Evolutionary conservation across 2,329 filamentous ascomycete genomes (phyloP), one percentile per base, ranked within the genome.

Genomic region (Trichophyton rubrum): DNA sequence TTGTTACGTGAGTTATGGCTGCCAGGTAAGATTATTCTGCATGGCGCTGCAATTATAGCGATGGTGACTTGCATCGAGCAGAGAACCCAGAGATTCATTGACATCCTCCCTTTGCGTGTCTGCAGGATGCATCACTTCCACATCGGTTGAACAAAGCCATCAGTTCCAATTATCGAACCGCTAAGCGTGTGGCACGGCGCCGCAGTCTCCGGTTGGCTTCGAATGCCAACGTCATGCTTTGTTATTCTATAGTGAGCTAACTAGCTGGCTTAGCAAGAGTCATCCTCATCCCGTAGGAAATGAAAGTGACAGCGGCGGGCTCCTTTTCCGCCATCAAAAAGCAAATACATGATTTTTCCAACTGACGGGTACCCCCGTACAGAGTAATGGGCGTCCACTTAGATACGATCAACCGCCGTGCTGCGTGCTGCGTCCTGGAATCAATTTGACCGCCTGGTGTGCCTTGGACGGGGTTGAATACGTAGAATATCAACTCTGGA

Each of bases 351-450:
- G 22, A 53, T 53, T 53, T 51, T 35, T 55, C 51, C 51, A 55
- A 27, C 51, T 55, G 30, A 55, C 51, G 51, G 51, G 51, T 55
- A 55, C 51, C 51, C 51, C 51, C 51, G 27, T 55, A 55, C 51
- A 15, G 27, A 55, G 20, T 13, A 51, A 51, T 20, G 45, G 22
- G 45, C 22, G 22, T 51, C 45, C 45, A 55, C 27, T 55, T n/a
- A 55, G 13, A 13, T 8, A 55, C 33, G 11, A 35, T 13, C 51
- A 20, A 35, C 51, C 27, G 51, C 51, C 51, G 11, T n/a, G 3
- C n/a, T 35, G 45, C 51, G 11, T n/a, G 3, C n/a, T 35, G 45
- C 8, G 5, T 24, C 45, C 45, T 27, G 27, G 30, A 55, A 55
- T 33, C 30, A 55, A 27, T 8, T 38, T 13, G 38, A 55, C 15